Conservation (phyloP, 768 basidiomycete species). For the Boletus pseudo-olivaceus region DNA sequence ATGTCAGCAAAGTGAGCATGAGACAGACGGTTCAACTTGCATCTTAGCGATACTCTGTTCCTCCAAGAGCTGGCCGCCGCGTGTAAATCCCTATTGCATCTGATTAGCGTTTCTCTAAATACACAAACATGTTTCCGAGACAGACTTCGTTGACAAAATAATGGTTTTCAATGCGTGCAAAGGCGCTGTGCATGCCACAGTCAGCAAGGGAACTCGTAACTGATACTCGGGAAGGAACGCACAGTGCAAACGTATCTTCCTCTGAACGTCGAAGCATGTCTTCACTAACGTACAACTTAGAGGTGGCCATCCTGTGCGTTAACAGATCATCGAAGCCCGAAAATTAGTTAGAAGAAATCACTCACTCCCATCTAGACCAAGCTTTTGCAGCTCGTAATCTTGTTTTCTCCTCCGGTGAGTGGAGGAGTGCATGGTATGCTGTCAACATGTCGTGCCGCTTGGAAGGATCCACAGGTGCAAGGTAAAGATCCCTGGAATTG, state of each 20-base stretch:
- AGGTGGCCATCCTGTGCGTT: constrained; percentile 71
- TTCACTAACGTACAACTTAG: constrained; percentile 67
- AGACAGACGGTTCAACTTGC: constrained; percentile 36
- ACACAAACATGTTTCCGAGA: background rate
- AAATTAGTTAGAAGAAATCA: constrained; percentile 9
- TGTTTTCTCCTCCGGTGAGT: constrained; percentile 63
- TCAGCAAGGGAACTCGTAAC: constrained; percentile 4
- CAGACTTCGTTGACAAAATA: constrained; percentile 80
- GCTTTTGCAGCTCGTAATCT: constrained; percentile 72
- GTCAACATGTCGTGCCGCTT: constrained; percentile 77
- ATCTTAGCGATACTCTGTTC: constrained; percentile 86
- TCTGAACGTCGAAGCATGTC: constrained; percentile 65
- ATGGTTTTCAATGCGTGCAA: constrained; percentile 87
- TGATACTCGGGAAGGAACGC: constrained; percentile 21
- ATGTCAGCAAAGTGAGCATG: constrained; percentile 4
- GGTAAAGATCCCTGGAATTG: constrained; percentile 69
- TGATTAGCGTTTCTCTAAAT: constrained; percentile 4
- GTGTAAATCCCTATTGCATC: constrained; percentile 66
- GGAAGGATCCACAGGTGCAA: constrained; percentile 74
- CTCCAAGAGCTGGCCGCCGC: constrained; percentile 84
- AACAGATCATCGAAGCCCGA: background rate
- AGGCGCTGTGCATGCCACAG: constrained; percentile 51
- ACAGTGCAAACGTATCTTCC: constrained; percentile 76
- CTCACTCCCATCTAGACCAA: constrained; percentile 91
- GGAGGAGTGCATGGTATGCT: constrained; percentile 81